Base-by-base conservation (phyloP, 23 red algal species). In the Gracilaria gracilis region DNA sequence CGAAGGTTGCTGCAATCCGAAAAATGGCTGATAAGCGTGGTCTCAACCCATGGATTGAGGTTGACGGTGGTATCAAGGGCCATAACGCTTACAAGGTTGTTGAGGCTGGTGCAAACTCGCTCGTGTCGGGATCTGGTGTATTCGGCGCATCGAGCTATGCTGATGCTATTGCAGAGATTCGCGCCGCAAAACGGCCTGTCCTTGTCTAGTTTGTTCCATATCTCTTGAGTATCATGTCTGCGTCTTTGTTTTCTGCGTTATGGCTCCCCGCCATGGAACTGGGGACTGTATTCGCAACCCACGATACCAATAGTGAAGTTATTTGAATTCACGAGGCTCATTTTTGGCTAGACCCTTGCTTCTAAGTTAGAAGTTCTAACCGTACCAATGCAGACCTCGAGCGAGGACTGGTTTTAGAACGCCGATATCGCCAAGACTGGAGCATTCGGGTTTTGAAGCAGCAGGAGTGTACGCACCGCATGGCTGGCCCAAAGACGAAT, bases 31-130 rank as follows among this genome's bases (percentile, higher is more conserved):
- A 88, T 61, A 57, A 74, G 23, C 61, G 81, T 81, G 86, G 81
- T 24, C 58, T 86, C 40, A 86, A 95, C 47, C 82, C 93, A 42
- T 92, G 89, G 85, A 95, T 99, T 39, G 92, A 99, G 70, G 97
- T 99, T 17, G 97, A 99, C 47, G 97, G 97, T 64, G 97, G 97
- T 40, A 61, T 99, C 51, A 95, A 95, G 88, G 91, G 84, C 4
- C 62, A 47, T 3, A 87, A 88, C 83, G 93, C 84, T 13, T 79
- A 89, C 86, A 79, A 79, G 72, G 96, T 93, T 50, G 91, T 95
- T 49, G 58, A 99, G 49, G 97, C 97, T 27, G 97, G 97, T 73
- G 97, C 97, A 32, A 99, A 99, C 36, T 86, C 88, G 0, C 50
- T 99, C 21, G 93, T 99, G n/a, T 91, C 97, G 5, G 93, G 94